A percentile compares a stretch with the other conserved stretches of the same genome.
phyloP scores from a whole-genome alignment of 2,329 filamentous ascomycete genomes.

The Aspergillus neotritici region DNA sequence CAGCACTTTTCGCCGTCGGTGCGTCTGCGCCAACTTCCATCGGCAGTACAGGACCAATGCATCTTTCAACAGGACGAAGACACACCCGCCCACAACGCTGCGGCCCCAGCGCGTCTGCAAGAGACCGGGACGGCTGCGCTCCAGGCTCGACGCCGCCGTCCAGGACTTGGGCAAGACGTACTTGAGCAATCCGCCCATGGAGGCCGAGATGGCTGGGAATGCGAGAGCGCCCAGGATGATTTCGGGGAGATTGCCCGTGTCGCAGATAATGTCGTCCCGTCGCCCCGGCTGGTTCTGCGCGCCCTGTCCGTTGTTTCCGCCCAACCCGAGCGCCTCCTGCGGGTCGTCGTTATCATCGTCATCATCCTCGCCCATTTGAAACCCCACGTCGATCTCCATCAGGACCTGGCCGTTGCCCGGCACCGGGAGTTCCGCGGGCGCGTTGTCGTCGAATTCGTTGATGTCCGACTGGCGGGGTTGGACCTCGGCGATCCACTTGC shows the following conservation, averaged over 20 bases:
- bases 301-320: slow-evolving; percentile 22
- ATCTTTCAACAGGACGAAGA: slow-evolving; percentile 80
- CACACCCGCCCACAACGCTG: slow-evolving; percentile 78
- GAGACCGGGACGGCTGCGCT: slow-evolving; percentile 54
- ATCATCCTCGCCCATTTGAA: slow-evolving; percentile 47
- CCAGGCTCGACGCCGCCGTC: slow-evolving; percentile 45
- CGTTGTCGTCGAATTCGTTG: slow-evolving; percentile 28
- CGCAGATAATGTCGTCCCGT: slow-evolving; percentile 47
- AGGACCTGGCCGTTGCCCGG: slow-evolving; percentile 39
- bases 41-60: slow-evolving; percentile 55
- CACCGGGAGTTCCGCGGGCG: slow-evolving; percentile 31
- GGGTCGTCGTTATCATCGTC: slow-evolving; percentile 38
- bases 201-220: slow-evolving; percentile 74
- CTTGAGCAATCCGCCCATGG: slow-evolving; percentile 70
- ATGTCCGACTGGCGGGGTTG: slow-evolving; percentile 50
- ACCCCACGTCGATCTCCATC: slow-evolving; percentile 47
- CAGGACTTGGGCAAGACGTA: slow-evolving; percentile 62
- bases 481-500: slow-evolving; percentile 58
- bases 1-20: slow-evolving; percentile 42
- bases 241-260: slow-evolving; percentile 52
- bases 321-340: slow-evolving; percentile 24
- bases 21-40: slow-evolving; percentile 45
- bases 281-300: slow-evolving; percentile 26
- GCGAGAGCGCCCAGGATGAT: slow-evolving; percentile 64
- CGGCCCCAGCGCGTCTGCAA: slow-evolving; percentile 83